Evolutionary conservation across 768 basidiomycete species (phyloP), one percentile per base, ranked within the genome.

Genomic region (Calocybe indica): DNA sequence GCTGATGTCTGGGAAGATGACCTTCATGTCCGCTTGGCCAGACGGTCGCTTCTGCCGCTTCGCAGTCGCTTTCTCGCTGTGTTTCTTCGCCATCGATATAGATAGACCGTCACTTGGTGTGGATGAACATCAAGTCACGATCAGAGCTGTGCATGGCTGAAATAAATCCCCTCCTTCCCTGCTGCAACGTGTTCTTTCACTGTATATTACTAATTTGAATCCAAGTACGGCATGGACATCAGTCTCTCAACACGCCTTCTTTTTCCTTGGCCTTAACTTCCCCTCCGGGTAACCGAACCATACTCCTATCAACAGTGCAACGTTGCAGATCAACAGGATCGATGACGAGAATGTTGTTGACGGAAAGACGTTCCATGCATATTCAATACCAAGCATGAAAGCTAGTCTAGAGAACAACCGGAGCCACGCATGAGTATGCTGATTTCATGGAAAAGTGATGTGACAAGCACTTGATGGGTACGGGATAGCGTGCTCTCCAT

Each of bases 301-400:
- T 13, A 67, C 41, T 1, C 72, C 72, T 32, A 58, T 31, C 9
- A 73, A 43, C 36, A 66, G 42, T 5, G 61, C 46, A 2, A 45
- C 12, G 50, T 68, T 63, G 30, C 61, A 59, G 28, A 48, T 55
- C 5, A 68, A 48, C 13, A 68, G 54, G 46, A 61, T 45, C 28
- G 50, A 56, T 1, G 64, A 66, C 5, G 64, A 66, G 7, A 79
- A 11, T 1, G 63, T 47, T 0, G 89, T 94, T 0, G 91, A 88
- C 2, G 93, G 93, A 58, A 82, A 93, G 0, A 85, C 75, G 52
- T 92, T 89, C 92, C 92, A 96, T 1, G 87, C 80, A 59, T 84
- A 92, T 62, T 95, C 91, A 43, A 92, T 80, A 10, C 64, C 72
- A 1, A 70, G 43, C 34, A 92, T 68, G 8, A 93, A 55, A 2